Evolutionary conservation across 1,284 basidiomycete genomes (phyloP).

Genomic region (Ustilago xerochloae): DNA sequence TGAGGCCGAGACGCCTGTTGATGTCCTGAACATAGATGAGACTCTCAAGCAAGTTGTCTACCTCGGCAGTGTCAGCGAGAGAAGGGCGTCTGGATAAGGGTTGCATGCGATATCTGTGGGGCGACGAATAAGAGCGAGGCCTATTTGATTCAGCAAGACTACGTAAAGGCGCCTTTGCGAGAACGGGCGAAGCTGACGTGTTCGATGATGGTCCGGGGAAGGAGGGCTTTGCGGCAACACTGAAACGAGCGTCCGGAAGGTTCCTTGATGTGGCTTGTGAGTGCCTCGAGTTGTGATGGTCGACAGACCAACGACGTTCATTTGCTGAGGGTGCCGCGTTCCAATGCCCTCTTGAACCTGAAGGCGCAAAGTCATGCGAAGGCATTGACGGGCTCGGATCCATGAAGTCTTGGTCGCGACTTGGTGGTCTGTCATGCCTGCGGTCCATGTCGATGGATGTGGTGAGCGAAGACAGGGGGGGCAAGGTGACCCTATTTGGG

Average conservation of each 20-base stretch:
- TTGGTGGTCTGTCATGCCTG: not conserved
- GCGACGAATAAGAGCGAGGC: constrained; percentile 31
- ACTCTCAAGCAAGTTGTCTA: constrained; percentile 31
- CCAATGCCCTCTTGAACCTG: too few species aligned
- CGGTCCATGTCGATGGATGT: constrained; percentile 22
- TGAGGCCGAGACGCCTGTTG: constrained; percentile 38
- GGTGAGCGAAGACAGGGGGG: constrained; percentile 40
- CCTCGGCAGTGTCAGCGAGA: constrained; percentile 21
- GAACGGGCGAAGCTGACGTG: not conserved
- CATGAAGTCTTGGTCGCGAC: not conserved
- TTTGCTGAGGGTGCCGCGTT: too few species aligned
- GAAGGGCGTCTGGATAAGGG: constrained; percentile 14
- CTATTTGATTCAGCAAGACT: constrained; percentile 15
- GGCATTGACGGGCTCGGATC: not conserved
- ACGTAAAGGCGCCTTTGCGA: not conserved
- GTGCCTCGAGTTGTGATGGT: too few species aligned
- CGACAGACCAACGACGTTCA: constrained; percentile 4
- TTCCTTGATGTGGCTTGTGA: too few species aligned
- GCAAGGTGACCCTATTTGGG: constrained; percentile 26
- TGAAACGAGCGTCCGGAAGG: not conserved
- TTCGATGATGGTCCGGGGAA: not conserved
- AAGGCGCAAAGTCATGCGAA: not conserved
- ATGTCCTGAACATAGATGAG: constrained; percentile 41
- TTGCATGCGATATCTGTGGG: constrained; percentile 14
- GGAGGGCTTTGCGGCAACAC: not conserved